Conservation (phyloP, 75 land plant species). For the Adiantum capillusveneris region DNA sequence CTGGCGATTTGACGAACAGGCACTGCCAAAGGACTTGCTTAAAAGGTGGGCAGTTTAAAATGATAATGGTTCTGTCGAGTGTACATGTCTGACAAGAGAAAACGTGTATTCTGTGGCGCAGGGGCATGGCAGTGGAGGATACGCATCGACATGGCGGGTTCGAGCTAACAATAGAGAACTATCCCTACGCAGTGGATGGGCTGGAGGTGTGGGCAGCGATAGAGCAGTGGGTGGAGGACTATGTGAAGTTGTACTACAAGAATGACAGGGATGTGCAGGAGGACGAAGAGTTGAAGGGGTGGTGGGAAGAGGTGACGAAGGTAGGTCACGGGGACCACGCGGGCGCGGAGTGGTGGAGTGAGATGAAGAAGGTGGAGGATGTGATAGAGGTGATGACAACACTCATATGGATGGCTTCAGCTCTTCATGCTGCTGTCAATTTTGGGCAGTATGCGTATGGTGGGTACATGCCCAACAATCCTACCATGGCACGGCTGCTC, state of each 20-base stretch:
- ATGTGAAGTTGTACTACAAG: slow-evolving; percentile 18
- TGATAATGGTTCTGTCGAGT: too few species aligned
- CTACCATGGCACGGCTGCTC: slow-evolving; percentile 16
- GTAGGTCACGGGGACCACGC: slow-evolving; percentile 31
- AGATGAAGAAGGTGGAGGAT: slow-evolving; percentile 20
- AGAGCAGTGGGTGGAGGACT: slow-evolving; percentile 28
- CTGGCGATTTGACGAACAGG: slow-evolving; percentile 35
- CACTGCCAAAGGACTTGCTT: slow-evolving; percentile 26
- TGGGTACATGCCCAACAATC: slow-evolving; percentile 49
- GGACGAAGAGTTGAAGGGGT: slow-evolving; percentile 29
- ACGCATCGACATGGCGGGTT: slow-evolving; percentile 10
- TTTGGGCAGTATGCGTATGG: too few species aligned
- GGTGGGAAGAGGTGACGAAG: slow-evolving; percentile 33
- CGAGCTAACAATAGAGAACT: slow-evolving; percentile 53
- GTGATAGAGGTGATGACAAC: slow-evolving; percentile 38
- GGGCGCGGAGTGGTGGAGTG: slow-evolving; percentile 22
- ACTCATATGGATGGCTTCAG: slow-evolving; percentile 55
- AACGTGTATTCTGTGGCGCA: too few species aligned
- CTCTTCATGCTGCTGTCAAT: slow-evolving; percentile 67
- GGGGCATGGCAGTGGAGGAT: slow-evolving; percentile 4
- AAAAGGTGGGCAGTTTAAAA: slow-evolving; percentile 27
- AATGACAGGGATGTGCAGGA: slow-evolving; percentile 5
- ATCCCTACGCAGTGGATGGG: too few species aligned
- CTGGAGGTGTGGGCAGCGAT: slow-evolving; percentile 22
- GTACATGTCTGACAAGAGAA: too few species aligned